phyloP scores from a whole-genome alignment of 495 filamentous ascomycete genomes.

The Aspergillus olivimuriae region DNA sequence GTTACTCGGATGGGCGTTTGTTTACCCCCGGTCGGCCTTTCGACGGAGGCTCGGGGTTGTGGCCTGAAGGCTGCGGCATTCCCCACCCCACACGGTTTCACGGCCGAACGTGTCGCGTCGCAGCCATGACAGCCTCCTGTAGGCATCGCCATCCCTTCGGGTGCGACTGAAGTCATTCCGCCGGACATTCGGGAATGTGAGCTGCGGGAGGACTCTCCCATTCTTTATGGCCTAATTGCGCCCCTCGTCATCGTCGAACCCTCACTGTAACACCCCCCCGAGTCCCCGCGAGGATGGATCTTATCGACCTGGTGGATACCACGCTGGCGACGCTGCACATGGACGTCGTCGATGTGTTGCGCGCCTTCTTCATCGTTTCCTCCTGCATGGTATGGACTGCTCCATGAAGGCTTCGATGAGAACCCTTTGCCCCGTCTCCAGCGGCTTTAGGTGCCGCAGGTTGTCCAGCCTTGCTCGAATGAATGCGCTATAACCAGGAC shows the following conservation, averaged over 20 bases:
- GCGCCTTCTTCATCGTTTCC: conserved; percentile 39
- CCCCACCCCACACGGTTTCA: conserved; percentile 6
- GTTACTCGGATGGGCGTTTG: too few relatives aligned
- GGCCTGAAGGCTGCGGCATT: conserved; percentile 9
- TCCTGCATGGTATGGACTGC: conserved; percentile 38
- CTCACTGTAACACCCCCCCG: neutral
- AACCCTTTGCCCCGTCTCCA: neutral
- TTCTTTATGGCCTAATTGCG: too few relatives aligned
- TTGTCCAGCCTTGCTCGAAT: conserved; percentile 8
- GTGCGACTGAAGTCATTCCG: too few relatives aligned
- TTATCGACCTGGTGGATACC: conserved; percentile 18
- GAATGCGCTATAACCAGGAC: conserved; percentile 17
- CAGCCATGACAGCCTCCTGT: neutral
- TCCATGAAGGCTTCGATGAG: neutral
- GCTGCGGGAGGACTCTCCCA: too few relatives aligned
- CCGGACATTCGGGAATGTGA: too few relatives aligned
- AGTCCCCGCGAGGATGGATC: conserved; percentile 14
- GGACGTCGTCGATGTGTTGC: conserved; percentile 37
- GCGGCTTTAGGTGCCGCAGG: neutral
- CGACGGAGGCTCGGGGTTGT: too few relatives aligned
- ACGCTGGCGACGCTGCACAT: conserved; percentile 25
- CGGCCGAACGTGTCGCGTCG: conserved; percentile 11
- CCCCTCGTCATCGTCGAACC: too few relatives aligned
- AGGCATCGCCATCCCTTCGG: too few relatives aligned
- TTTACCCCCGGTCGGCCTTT: too few relatives aligned